Evolutionary conservation across 306 rosid species (phyloP).

Genomic region (Vicia sativa): DNA sequence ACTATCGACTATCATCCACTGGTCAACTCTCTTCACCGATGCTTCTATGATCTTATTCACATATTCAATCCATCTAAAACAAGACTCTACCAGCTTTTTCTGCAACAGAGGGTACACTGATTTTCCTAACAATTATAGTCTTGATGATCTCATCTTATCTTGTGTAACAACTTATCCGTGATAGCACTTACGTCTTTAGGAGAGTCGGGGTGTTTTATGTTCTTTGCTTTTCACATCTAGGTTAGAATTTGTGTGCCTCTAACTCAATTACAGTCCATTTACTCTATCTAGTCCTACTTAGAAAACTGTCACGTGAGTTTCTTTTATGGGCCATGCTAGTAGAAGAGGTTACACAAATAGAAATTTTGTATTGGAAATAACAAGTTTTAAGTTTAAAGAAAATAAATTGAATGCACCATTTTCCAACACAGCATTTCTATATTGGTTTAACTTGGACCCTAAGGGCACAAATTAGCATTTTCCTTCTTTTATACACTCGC

Average conservation of each 20-base stretch:
- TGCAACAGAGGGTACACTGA: neutral
- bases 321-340: slow-evolving; percentile 1
- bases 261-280: neutral
- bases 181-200: neutral
- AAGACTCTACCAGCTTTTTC: neutral
- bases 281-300: slow-evolving; percentile 3
- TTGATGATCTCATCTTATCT: slow-evolving; percentile 1
- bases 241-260: slow-evolving; percentile 1
- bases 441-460: neutral
- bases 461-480: neutral
- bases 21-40: neutral
- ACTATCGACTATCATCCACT: neutral
- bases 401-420: neutral
- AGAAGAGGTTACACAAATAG: no score
- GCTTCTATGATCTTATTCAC: slow-evolving; percentile 23
- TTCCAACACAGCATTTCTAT: slow-evolving; percentile 1
- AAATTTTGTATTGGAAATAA: neutral
- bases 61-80: slow-evolving; percentile 7
- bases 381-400: neutral
- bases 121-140: neutral
- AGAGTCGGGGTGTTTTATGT: neutral
- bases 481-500: slow-evolving; percentile 3
- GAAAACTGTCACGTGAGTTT: neutral
- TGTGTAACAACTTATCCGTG: neutral
- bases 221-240: neutral